Conservation (phyloP, 2,329 filamentous ascomycete species). For the Colletotrichum melonis region DNA sequence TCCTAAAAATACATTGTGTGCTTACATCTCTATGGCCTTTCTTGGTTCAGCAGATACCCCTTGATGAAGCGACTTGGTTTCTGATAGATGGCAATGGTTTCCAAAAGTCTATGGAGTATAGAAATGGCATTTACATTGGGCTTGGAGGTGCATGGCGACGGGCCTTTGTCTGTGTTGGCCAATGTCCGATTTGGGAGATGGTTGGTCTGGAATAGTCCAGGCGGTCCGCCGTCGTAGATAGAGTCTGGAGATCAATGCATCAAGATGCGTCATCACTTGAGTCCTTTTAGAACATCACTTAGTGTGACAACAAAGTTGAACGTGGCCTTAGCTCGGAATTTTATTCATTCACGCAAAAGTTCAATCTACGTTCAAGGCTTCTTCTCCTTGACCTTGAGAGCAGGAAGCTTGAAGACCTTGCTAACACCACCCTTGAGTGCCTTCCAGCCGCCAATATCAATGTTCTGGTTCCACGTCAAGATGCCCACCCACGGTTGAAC, state of each 20-base stretch:
- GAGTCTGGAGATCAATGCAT: neutral
- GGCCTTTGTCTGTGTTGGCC: neutral
- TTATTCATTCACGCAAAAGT: neutral
- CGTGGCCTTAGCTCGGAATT: neutral
- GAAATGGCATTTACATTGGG: neutral
- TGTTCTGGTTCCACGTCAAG: constrained; percentile 80
- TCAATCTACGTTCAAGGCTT: constrained; percentile 12
- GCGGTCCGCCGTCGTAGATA: neutral
- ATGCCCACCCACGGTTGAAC: constrained; percentile 96
- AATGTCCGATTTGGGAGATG: neutral
- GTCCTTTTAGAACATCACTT: neutral
- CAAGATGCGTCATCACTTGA: neutral
- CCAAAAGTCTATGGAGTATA: neutral
- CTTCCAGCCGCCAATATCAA: constrained; percentile 72
- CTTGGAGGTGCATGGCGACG: neutral
- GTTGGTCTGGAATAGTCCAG: neutral
- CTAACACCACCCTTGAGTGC: constrained; percentile 73
- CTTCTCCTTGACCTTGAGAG: constrained; percentile 69
- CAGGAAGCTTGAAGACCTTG: constrained; percentile 72
- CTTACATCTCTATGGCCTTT: neutral
- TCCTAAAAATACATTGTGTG: neutral
- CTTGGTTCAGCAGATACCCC: constrained; percentile 21
- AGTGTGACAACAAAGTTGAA: neutral
- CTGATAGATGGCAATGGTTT: constrained; percentile 19
- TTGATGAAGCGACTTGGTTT: constrained; percentile 24